Percentiles rank a stretch among this genome's conserved stretches.
Evolutionary conservation across 305 asterid species (phyloP).

Genomic region (Striga hermonthica): DNA sequence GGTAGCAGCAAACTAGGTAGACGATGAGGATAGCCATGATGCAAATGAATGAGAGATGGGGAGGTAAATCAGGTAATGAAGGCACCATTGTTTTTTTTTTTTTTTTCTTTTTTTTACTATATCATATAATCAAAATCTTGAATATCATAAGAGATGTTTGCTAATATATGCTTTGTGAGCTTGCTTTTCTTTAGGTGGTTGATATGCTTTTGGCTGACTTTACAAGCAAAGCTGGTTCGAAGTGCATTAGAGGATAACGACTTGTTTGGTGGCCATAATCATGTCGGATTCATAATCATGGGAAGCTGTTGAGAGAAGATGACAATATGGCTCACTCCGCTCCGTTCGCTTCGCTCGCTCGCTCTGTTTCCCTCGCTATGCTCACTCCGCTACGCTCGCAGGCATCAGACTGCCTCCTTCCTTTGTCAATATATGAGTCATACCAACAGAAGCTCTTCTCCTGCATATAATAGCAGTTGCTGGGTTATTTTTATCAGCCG

Average conservation of each 20-base stretch:
- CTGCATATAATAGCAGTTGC: too few relatives aligned
- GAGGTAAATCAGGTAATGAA: conserved; percentile 45
- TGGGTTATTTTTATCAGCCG: too few relatives aligned
- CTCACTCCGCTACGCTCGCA: too few relatives aligned
- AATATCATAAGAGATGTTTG: too few relatives aligned
- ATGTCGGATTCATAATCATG: neutral
- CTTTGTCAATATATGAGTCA: too few relatives aligned
- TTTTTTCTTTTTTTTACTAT: too few relatives aligned
- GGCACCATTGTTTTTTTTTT: conserved; percentile 27
- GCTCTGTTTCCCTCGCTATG: too few relatives aligned
- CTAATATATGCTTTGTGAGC: neutral
- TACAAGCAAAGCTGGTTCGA: conserved; percentile 28
- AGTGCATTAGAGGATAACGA: neutral
- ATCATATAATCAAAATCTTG: neutral
- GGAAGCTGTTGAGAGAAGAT: too few relatives aligned
- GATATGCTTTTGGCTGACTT: conserved; percentile 23
- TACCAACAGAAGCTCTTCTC: too few relatives aligned
- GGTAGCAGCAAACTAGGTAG: conserved; percentile 49
- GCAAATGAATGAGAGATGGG: conserved; percentile 48
- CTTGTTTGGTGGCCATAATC: neutral
- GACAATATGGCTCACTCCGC: too few relatives aligned
- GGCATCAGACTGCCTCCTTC: too few relatives aligned
- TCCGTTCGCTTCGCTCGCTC: too few relatives aligned
- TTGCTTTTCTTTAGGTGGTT: conserved; percentile 19
- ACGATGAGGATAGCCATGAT: conserved; percentile 42